phyloP scores from a whole-genome alignment of 2,329 filamentous ascomycete genomes.

The Neoascochyta sp. region DNA sequence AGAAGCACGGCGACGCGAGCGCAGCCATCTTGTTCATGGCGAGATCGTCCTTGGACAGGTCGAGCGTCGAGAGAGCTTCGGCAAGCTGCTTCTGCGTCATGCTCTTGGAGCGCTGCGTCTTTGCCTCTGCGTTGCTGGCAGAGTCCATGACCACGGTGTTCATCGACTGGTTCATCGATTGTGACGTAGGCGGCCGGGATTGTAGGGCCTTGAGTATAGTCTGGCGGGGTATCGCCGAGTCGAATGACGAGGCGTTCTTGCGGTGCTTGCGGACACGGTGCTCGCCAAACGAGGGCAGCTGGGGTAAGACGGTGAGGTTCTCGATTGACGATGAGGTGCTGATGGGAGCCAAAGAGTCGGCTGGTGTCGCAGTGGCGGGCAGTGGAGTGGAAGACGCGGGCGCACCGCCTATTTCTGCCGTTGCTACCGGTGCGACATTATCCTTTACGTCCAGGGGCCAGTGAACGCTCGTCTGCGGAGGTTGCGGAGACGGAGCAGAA shows the following conservation, averaged over 20 bases:
- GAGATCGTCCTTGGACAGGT: constrained; percentile 44
- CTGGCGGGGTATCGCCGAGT: constrained; percentile 65
- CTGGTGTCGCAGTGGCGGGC: constrained; percentile 19
- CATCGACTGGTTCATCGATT: constrained; percentile 61
- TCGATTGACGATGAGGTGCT: constrained; percentile 36
- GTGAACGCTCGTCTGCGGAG: constrained; percentile 23
- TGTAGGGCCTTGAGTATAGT: constrained; percentile 80
- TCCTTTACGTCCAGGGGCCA: constrained; percentile 17
- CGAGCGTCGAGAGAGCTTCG: constrained; percentile 53
- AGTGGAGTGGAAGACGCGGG: constrained; percentile 18
- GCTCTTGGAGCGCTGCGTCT: constrained; percentile 27
- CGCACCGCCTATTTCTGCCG: constrained; percentile 24
- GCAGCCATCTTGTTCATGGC: constrained; percentile 54
- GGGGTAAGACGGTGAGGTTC: constrained; percentile 32
- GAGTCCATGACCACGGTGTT: constrained; percentile 57
- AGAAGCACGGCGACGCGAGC: constrained; percentile 92
- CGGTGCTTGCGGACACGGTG: constrained; percentile 37
- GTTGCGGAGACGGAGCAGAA: constrained; percentile 24
- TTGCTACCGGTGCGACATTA: constrained; percentile 30
- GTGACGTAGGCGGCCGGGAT: constrained; percentile 55
- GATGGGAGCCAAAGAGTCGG: constrained; percentile 23
- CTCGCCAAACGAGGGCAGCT: constrained; percentile 36
- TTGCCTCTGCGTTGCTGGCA: constrained; percentile 32
- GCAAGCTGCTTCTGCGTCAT: constrained; percentile 57
- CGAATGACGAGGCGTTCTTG: constrained; percentile 53